A percentile compares a stretch with the other conserved stretches of the same genome.
Conservation (phyloP, 495 filamentous ascomycete genomes). For the Trichocladium uniseriatum region DNA sequence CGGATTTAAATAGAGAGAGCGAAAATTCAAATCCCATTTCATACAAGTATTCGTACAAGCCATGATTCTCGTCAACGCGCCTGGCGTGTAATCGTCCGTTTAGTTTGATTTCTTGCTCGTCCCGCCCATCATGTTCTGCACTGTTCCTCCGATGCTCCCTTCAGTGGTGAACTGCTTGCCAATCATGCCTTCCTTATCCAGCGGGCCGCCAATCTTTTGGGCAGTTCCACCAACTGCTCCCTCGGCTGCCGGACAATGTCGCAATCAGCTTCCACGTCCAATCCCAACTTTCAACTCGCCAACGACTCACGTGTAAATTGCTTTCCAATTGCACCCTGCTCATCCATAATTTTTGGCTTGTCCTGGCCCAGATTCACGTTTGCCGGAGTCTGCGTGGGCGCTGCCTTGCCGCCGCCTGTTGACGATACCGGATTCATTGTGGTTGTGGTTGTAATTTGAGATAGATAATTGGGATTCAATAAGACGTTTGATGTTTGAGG, state of each 20-base stretch:
- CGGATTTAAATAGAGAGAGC: too few relatives aligned
- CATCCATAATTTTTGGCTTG: slow-evolving; percentile 27
- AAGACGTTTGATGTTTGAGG: too few relatives aligned
- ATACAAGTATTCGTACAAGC: too few relatives aligned
- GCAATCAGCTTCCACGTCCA: not conserved
- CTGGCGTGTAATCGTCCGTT: too few relatives aligned
- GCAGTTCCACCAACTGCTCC: slow-evolving; percentile 44
- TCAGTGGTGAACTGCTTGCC: slow-evolving; percentile 43
- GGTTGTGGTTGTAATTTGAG: not conserved
- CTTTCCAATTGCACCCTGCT: slow-evolving; percentile 29
- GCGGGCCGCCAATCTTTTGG: slow-evolving; percentile 45
- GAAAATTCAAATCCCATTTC: too few relatives aligned
- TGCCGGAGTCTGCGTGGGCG: slow-evolving; percentile 13
- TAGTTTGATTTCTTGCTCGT: slow-evolving; percentile 13
- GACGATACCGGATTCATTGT: not conserved
- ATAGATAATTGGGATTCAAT: too few relatives aligned
- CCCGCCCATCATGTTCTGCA: slow-evolving; percentile 30
- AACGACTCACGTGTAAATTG: slow-evolving; percentile 27
- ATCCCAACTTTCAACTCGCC: not conserved
- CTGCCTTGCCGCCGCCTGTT: slow-evolving; percentile 18
- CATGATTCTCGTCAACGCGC: too few relatives aligned
- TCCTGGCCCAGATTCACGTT: slow-evolving; percentile 13
- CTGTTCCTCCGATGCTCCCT: slow-evolving; percentile 37
- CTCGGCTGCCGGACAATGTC: slow-evolving; percentile 27
- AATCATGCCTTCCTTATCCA: slow-evolving; percentile 39